phyloP scores from a whole-genome alignment of 345 rosid genomes.

The Firmiana major region DNA sequence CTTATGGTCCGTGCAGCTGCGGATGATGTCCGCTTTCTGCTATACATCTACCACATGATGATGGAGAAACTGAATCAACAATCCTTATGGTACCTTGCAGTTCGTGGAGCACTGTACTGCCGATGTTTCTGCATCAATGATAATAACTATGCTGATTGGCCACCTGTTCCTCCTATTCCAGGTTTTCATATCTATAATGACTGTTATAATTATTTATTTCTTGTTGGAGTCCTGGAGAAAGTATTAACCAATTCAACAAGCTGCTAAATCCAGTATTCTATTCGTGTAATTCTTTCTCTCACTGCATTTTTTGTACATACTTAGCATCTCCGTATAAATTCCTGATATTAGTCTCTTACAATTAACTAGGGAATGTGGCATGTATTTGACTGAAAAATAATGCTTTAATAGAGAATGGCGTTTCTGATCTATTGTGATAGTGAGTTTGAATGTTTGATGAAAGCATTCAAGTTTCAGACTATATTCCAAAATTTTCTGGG shows the following conservation, averaged over 20 bases:
- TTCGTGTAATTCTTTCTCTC: background rate
- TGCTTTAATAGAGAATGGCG: background rate
- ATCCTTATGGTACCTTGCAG: constrained; percentile 77
- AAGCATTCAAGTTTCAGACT: background rate
- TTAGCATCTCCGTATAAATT: background rate
- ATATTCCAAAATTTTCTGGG: background rate
- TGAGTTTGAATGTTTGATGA: background rate
- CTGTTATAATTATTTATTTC: background rate
- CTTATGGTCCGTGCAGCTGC: constrained; percentile 92
- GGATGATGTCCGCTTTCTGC: constrained; percentile 94
- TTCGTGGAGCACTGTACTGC: constrained; percentile 76
- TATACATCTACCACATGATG: constrained; percentile 72
- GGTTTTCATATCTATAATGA: constrained; percentile 36
- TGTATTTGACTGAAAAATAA: background rate
- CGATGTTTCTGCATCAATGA: constrained; percentile 84
- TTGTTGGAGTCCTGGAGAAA: background rate
- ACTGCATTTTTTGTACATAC: background rate
- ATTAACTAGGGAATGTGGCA: background rate
- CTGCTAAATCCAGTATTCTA: background rate
- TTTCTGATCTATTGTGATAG: background rate
- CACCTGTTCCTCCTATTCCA: constrained; percentile 62
- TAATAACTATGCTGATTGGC: constrained; percentile 75
- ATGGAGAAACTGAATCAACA: constrained; percentile 62
- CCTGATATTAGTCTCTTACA: background rate
- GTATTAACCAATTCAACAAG: background rate